Evolutionary conservation across 306 rosid genomes (phyloP), one percentile per base, ranked within the genome.

Genomic region (Dryas drummondii): DNA sequence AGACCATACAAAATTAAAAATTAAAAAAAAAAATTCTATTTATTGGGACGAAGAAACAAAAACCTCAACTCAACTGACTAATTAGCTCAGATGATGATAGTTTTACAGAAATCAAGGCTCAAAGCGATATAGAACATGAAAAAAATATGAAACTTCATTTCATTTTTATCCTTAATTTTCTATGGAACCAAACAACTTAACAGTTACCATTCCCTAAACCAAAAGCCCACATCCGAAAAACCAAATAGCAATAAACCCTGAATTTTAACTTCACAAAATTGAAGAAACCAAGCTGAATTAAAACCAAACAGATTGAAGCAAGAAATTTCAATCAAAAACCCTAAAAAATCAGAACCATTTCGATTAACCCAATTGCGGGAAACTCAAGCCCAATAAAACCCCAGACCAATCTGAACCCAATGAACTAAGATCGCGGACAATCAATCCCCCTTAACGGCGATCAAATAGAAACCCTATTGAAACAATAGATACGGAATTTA

Each of bases 401-500:
- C 40, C 52, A 11, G 52, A 47, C 53, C 40, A 85, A 85, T 82
- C 83, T 45, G 6, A 63, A 22, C 32, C 74, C 58, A 15, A 3
- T 42, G 49, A 27, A 40, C 44, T 54, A 81, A 82, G 88, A 94
- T 90, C 90, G 79, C 66, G 26, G 44, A 68, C 50, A 80, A 66
- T 44, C 70, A 81, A 88, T 82, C 74, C 73, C 66, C 37, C 66
- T 59, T 51, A 77, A 74, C 70, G 70, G 64, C 83, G 81, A 92
- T 82, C 82, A 80, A 79, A 88, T 65, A 83, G 83, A 79, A 67
- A 82, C 76, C 86, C 79, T 78, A 85, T 58, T 5, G 74, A 71
- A 59, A 71, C 45, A 68, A 32, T 5, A 68, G 76, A 73, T 65
- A 19, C n/a, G 8, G 40, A 72, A 15, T 63, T 1, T 15, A 47